These are phyloP conservation scores for Larix kaempferi DNA, from an alignment of 75 land plant species.

Conservation along the genomic window DNA sequence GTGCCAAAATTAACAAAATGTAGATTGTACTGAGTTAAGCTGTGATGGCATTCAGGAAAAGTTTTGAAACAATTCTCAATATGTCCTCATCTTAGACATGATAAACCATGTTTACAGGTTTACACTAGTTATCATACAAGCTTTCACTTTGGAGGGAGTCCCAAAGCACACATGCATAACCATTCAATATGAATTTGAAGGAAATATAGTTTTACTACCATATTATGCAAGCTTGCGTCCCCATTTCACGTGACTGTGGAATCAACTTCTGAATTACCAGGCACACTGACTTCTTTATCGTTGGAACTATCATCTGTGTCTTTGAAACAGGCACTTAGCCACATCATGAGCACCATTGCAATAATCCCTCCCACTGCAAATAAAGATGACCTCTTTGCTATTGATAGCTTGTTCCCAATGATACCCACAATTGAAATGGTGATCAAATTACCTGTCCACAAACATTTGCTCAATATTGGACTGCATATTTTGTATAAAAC, in stretches of 20 bases:
- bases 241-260: background rate
- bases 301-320: background rate
- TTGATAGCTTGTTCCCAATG: constrained; percentile 26
- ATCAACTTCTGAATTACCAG: background rate
- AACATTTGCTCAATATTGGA: background rate
- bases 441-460: constrained; percentile 25
- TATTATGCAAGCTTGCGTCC: background rate
- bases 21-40: too few species aligned
- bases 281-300: background rate
- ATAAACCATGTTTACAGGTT: too few species aligned
- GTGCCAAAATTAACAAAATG: too few species aligned
- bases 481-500: background rate
- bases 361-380: constrained; percentile 23
- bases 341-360: constrained; percentile 22
- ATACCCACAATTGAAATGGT: constrained; percentile 27
- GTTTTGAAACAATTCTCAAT: too few species aligned
- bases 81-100: too few species aligned
- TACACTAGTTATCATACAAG: too few species aligned
- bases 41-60: too few species aligned
- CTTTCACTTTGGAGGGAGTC: too few species aligned
- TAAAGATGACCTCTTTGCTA: constrained; percentile 22
- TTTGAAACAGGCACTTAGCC: constrained; percentile 17
- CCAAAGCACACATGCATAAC: too few species aligned
- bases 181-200: too few species aligned
- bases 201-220: too few species aligned